These are phyloP conservation scores for Camellia oleifera DNA, from an alignment of 179 eudicot species.

Conservation along the genomic window DNA sequence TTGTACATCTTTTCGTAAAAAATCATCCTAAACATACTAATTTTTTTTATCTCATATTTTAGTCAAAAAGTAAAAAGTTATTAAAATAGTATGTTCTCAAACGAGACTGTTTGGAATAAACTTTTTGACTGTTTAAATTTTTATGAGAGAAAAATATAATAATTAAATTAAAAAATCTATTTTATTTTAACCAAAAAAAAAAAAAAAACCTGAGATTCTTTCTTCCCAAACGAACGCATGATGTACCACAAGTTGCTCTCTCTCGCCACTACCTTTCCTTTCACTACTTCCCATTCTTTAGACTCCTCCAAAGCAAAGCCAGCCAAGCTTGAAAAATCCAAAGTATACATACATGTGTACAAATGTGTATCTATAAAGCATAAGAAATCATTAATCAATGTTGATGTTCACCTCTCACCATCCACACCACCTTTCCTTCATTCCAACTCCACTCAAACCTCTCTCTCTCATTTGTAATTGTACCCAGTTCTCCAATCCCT, in stretches of 20 bases:
- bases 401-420: constrained; percentile 57
- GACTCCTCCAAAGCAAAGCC: constrained; percentile 13
- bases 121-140: too few species aligned
- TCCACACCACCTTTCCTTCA: constrained; percentile 65
- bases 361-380: constrained; percentile 15
- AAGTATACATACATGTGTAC: neutral
- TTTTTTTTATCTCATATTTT: too few species aligned
- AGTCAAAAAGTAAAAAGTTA: too few species aligned
- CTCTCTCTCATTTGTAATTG: constrained; percentile 1
- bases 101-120: too few species aligned
- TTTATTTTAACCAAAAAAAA: too few species aligned
- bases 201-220: too few species aligned
- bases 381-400: neutral
- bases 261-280: neutral
- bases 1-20: too few species aligned
- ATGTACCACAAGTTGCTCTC: neutral
- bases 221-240: too few species aligned
- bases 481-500: constrained; percentile 12
- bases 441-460: constrained; percentile 58
- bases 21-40: too few species aligned
- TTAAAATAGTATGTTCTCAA: too few species aligned
- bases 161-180: too few species aligned
- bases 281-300: neutral
- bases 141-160: too few species aligned
- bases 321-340: neutral